Base-by-base conservation (phyloP, 2,329 filamentous ascomycete species). In the Cryphonectria carpinicola region DNA sequence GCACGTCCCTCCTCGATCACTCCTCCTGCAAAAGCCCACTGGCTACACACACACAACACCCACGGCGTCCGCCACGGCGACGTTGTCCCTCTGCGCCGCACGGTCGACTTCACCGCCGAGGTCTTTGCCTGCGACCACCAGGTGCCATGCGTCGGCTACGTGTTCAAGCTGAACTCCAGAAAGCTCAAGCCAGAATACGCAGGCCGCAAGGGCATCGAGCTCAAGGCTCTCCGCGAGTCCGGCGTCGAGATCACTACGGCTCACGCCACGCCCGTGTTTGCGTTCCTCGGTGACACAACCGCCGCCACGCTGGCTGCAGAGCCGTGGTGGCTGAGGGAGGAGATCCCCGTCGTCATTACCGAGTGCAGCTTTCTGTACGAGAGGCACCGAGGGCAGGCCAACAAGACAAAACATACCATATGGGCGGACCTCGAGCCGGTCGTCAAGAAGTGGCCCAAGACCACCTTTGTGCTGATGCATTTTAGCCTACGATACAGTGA, bases 211-310 rank as follows among this genome's bases (percentile, higher is more conserved):
- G 82, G 82, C 1, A 71, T 75, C 1, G 78, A 83, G 67, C 76
- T 86, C 43, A 80, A 75, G 66, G 72, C 72, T 2, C 78, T 85
- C 25, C 80, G 83, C 10, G 74, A 79, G 46, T 74, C 79, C 0
- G 82, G 82, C 3, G 76, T 77, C 0, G 76, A 78, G 37, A 78
- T 86, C 73, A 85, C 84, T 1, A 79, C 77, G 0, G 77, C 81
- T 4, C 79, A 80, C 6, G 77, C 77, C 5, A 76, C 76, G 7
- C 81, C 83, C 52, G 78, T 85, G 1, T 84, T 86, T 64, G 84
- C 84, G 14, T 86, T 86, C 67, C 76, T 86, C 4, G 84, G 84
- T 7, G 84, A 86, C 74, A 84, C 82, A 0, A 85, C 84, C 1
- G 79, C 82, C 5, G 74, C 76, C 22, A 81, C 80, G 4, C 77